Conservation (phyloP, 176 grass and related monocot genomes). For the Musa beccarii region DNA sequence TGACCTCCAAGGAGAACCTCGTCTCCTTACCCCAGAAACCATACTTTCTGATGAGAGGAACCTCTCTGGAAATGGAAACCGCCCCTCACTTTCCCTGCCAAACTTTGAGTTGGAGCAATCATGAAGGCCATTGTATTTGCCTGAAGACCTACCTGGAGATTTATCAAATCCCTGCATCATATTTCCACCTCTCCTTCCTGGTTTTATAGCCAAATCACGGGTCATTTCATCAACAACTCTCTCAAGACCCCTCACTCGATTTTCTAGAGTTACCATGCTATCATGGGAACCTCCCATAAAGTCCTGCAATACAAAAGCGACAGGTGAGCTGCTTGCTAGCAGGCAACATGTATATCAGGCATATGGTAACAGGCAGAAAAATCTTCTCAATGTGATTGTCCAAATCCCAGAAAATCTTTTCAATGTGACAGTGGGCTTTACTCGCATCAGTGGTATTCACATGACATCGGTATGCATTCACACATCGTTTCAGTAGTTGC, state of each 20-base stretch:
- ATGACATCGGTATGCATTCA: too few species aligned
- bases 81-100: conserved; percentile 53
- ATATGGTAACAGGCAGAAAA: too few species aligned
- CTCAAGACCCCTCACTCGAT: conserved; percentile 86
- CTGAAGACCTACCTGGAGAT: conserved; percentile 70
- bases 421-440: too few species aligned
- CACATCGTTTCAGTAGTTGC: too few species aligned
- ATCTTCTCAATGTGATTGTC: neutral
- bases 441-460: too few species aligned
- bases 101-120: conserved; percentile 75
- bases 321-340: neutral
- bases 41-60: conserved; percentile 56
- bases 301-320: conserved; percentile 42
- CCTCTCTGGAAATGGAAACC: conserved; percentile 52
- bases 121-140: conserved; percentile 76
- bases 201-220: conserved; percentile 65
- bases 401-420: neutral
- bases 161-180: conserved; percentile 50
- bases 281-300: conserved; percentile 99
- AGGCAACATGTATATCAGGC: too few species aligned
- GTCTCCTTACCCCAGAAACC: conserved; percentile 45
- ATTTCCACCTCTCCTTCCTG: conserved; percentile 60
- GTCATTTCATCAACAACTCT: conserved; percentile 93
- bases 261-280: conserved; percentile 92
- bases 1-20: conserved; percentile 62